Evolutionary conservation across 768 basidiomycete genomes (phyloP).

Genomic region (Lyophyllum semitale): DNA sequence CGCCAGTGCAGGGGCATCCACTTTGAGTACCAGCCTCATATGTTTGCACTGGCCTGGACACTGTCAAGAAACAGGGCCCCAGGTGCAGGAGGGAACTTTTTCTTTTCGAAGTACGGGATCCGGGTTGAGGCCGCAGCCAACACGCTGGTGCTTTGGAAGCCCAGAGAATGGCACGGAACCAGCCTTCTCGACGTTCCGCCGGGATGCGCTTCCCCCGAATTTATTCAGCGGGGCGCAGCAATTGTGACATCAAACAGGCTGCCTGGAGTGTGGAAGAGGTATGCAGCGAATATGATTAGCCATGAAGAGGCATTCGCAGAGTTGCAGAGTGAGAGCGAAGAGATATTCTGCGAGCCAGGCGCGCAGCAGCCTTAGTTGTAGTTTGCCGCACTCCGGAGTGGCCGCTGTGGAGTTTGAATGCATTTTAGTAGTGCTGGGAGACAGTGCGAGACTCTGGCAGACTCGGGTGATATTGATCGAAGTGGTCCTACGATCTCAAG

Average conservation of each 20-base stretch:
- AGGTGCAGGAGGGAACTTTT: constrained; percentile 16
- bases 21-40: constrained; percentile 15
- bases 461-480: too few relatives aligned
- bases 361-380: too few relatives aligned
- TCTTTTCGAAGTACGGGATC: constrained; percentile 14
- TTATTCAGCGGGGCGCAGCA: constrained; percentile 10
- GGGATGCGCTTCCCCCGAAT: background rate
- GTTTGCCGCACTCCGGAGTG: too few relatives aligned
- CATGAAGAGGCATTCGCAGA: too few relatives aligned
- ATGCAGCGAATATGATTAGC: background rate
- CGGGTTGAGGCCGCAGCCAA: constrained; percentile 13
- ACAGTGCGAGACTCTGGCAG: too few relatives aligned
- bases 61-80: background rate
- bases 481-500: too few relatives aligned
- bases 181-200: constrained; percentile 12
- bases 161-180: constrained; percentile 17
- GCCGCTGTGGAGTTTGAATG: too few relatives aligned
- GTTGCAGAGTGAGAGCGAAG: too few relatives aligned
- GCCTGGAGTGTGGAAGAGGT: background rate
- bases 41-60: constrained; percentile 9
- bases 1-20: constrained; percentile 7
- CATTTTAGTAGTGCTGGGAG: too few relatives aligned
- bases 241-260: constrained; percentile 11
- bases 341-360: too few relatives aligned
- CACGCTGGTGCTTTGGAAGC: constrained; percentile 15